Evolutionary conservation across 306 rosid species (phyloP).

Genomic region (Cicer chorassanicum): DNA sequence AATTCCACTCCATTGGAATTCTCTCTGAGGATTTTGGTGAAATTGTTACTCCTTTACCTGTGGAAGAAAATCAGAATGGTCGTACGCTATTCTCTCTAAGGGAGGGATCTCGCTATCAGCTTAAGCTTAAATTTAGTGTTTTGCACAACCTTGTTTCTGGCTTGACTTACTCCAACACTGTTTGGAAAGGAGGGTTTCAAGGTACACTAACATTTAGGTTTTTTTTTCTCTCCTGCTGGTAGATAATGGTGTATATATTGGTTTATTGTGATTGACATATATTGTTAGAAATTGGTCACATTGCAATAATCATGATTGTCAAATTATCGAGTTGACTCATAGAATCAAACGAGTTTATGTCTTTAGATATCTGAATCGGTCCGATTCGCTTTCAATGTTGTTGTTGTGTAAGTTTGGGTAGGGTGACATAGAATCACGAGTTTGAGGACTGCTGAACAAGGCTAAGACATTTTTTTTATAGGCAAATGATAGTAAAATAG

Average conservation of each 20-base stretch:
- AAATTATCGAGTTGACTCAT: not conserved
- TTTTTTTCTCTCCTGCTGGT: not conserved
- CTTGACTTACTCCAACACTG: slow-evolving; percentile 79
- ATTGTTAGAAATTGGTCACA: too few species aligned
- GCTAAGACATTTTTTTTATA: too few species aligned
- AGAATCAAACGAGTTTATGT: not conserved
- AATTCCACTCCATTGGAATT: slow-evolving; percentile 80
- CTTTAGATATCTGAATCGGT: not conserved
- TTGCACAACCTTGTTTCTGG: slow-evolving; percentile 95
- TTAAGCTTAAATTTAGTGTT: slow-evolving; percentile 76
- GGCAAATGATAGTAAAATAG: too few species aligned
- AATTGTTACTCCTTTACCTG: slow-evolving; percentile 70
- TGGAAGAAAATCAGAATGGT: slow-evolving; percentile 55
- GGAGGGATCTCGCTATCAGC: slow-evolving; percentile 79
- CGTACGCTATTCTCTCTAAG: slow-evolving; percentile 67
- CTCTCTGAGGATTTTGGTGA: slow-evolving; percentile 76
- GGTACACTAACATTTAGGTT: slow-evolving; percentile 50
- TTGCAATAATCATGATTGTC: not conserved
- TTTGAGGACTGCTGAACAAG: not conserved
- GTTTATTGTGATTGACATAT: slow-evolving; percentile 3
- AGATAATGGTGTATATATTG: slow-evolving; percentile 21
- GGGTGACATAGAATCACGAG: not conserved
- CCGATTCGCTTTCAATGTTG: not conserved
- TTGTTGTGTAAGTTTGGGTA: not conserved
- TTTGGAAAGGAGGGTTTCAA: slow-evolving; percentile 89